Base-by-base conservation (phyloP, 176 grass and related monocot genomes). In the Oryza glaberrima region DNA sequence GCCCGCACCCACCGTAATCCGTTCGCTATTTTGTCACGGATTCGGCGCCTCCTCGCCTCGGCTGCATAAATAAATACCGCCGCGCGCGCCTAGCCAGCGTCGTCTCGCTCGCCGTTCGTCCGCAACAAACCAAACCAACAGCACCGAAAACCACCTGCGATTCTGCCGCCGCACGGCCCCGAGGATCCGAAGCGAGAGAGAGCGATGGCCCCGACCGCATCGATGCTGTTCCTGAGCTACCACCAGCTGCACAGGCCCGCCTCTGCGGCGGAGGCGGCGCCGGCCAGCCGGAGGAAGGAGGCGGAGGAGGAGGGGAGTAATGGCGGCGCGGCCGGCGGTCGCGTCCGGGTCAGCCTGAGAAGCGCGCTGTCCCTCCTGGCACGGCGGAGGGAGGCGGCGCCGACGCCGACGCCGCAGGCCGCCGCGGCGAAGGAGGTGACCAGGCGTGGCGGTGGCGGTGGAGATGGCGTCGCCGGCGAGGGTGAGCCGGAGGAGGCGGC, bases 211-310 rank as follows among this genome's bases (percentile, higher is more conserved):
- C 94, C 94, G 11, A 94, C 86, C 11, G 94, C 94, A 46, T 93
- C 87, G 38, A 97, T 94, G 82, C 87, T 97, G 65, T 97, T 97
- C 82, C 85, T 97, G 1, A 94, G 94, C 83, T 97, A 94, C 87
- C 88, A 90, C 85, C 89, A 90, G 81, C 86, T 79, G 41, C 90
- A 80, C 82, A 80, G 76, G 14, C 25, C 76, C 3, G 13, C 77
- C 5, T 76, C 35, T 36, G 35, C 23, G 3, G 87, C 75, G 4
- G 13, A 41, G 13, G 69, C 17, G 9, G 87, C 14, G 69, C n/a
- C 17, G 30, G 13, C 22, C 47, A 63, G 82, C 43, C 10, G 38
- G 36, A 20, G 6, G 14, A 54, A 52, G 51, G 48, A 51, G 15
- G 17, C 17, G 9, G 87, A 23, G 49, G 52, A 67, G 6, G 35